phyloP scores from a whole-genome alignment of 257 asterid genomes.

The Solanum gandarillasii region DNA sequence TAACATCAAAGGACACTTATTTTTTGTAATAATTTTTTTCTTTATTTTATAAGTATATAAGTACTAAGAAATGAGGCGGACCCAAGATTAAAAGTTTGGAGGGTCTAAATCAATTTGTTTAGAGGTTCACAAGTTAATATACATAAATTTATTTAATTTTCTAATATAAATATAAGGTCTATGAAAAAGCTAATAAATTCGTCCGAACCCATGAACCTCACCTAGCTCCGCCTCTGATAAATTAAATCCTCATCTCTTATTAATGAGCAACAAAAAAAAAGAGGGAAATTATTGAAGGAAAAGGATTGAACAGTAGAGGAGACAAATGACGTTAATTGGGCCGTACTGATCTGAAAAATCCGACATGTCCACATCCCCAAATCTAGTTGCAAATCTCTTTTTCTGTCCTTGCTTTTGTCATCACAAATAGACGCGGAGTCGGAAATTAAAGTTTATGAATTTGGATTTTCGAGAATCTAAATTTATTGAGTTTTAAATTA shows the following conservation, averaged over 20 bases:
- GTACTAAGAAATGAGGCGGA: not conserved
- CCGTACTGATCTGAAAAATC: not conserved
- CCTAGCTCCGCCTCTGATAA: not conserved
- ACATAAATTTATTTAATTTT: no score
- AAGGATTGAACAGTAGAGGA: not conserved
- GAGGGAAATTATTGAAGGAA: not conserved
- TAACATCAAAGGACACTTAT: not conserved
- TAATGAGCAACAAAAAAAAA: not conserved
- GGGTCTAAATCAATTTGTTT: no score
- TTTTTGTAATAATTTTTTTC: not conserved
- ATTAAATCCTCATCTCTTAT: not conserved
- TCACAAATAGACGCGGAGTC: fast-evolving
- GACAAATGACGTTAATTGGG: not conserved
- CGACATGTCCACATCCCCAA: slow-evolving; percentile 11
- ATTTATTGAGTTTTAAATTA: not conserved
- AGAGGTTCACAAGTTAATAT: no score
- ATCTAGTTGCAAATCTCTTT: slow-evolving; percentile 2
- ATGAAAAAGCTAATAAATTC: fast-evolving
- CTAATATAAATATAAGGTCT: fast-evolving
- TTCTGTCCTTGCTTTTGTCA: not conserved
- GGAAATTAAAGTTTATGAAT: not conserved
- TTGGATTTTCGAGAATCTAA: no score
- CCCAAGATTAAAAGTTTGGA: no score
- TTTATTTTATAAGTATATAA: not conserved
- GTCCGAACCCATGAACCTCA: fast-evolving